Evolutionary conservation across 2,329 filamentous ascomycete genomes (phyloP).

Genomic region (Orbilia blumenaviensis): DNA sequence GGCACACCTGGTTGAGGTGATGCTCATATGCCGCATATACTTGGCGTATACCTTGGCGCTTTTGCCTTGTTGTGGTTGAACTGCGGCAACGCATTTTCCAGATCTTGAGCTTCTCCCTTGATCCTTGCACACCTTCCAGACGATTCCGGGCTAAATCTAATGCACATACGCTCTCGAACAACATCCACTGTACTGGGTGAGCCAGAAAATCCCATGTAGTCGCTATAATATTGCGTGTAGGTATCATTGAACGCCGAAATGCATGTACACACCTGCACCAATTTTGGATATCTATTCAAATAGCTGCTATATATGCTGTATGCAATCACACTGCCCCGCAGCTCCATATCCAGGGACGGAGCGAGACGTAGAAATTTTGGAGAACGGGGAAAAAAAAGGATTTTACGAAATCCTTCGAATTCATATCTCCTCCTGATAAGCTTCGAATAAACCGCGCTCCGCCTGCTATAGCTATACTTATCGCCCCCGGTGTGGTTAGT

Average conservation of each 20-base stretch:
- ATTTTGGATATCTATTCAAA: no score
- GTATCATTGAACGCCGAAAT: no score
- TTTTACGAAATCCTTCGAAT: conserved; percentile 2
- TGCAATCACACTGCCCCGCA: no score
- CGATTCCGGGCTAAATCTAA: no score
- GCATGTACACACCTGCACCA: no score
- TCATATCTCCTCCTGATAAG: not conserved
- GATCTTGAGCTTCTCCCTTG: not conserved
- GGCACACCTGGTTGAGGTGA: not conserved
- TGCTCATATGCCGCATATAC: not conserved
- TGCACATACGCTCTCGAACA: no score
- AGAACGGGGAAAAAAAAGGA: not conserved
- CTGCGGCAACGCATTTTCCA: conserved; percentile 2
- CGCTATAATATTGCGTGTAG: no score
- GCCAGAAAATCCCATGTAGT: no score
- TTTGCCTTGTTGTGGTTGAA: not conserved
- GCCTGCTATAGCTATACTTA: no score
- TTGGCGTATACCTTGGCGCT: conserved; percentile 12
- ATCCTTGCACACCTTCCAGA: not conserved
- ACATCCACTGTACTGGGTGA: no score
- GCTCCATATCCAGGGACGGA: not conserved
- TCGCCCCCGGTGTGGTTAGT: not conserved
- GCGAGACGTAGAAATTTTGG: not conserved
- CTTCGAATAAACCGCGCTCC: not conserved
- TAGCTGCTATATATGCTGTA: no score